Conservation (phyloP, 1,139 yeast genomes). For the Debaryomycetaceae sp. region DNA sequence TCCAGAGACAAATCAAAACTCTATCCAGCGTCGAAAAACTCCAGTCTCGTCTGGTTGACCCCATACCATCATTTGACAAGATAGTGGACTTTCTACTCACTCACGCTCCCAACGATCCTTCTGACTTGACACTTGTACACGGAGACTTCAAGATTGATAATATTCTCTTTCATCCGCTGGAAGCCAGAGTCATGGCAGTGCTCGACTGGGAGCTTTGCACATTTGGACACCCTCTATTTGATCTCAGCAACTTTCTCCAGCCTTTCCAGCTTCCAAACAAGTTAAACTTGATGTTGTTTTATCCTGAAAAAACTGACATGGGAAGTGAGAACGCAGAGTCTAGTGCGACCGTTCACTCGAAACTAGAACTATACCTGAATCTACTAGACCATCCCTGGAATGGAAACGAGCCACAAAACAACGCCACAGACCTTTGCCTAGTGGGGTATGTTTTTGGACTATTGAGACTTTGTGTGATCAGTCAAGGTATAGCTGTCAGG, state of each 20-base stretch:
- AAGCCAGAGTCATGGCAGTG: constrained; percentile 51
- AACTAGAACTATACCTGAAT: constrained; percentile 24
- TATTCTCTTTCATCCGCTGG: constrained; percentile 50
- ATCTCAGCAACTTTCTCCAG: constrained; percentile 58
- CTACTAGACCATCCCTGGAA: constrained; percentile 36
- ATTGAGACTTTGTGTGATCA: constrained; percentile 55
- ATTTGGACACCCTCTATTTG: constrained; percentile 65
- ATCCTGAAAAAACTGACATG: constrained; percentile 28
- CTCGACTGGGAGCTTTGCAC: constrained; percentile 72
- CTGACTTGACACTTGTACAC: constrained; percentile 49
- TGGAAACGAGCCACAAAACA: constrained; percentile 28
- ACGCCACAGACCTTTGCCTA: constrained; percentile 46
- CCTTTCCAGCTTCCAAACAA: constrained; percentile 49
- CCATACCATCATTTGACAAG: constrained; percentile 47
- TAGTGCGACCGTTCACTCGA: constrained; percentile 16
- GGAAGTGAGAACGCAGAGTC: constrained; percentile 37
- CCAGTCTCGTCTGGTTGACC: constrained; percentile 51
- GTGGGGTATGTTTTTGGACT: constrained; percentile 61
- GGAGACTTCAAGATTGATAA: constrained; percentile 72
- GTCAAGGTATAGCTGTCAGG: constrained; percentile 68
- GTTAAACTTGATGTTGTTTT: constrained; percentile 26
- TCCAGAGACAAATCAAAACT: constrained; percentile 54
- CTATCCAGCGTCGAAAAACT: constrained; percentile 43
- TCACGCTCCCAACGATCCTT: constrained; percentile 48
- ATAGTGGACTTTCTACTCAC: constrained; percentile 41